Base-by-base conservation (phyloP, 805 yeast species). In the Teunomyces pallodes region DNA sequence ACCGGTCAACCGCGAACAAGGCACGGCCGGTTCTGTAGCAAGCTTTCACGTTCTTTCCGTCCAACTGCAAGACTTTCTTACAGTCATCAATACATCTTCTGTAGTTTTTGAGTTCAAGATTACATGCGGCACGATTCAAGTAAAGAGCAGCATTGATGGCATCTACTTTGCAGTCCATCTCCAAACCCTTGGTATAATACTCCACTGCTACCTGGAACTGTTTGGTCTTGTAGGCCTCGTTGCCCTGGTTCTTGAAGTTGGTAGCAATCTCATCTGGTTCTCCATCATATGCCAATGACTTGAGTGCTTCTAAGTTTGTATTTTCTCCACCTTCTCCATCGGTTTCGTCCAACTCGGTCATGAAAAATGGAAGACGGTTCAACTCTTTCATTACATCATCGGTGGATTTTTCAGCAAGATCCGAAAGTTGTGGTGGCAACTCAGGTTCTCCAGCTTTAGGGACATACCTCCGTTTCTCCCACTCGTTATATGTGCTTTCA, bases 211-310 rank as follows among this genome's bases (percentile, higher is more conserved):
- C 81, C 47, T 80, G 77, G 67, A 79, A 94, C 57, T 84, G 81
- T 57, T 85, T 88, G 8, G 72, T 71, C 62, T 81, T 84, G 69
- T 77, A 94, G 49, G 87, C 79, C 12, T 90, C 97, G 64, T 95
- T 94, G 5, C 99, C 99, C 62, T 92, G 97, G 51, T 80, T 84
- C 54, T 90, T 90, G 72, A 91, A 94, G 60, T 90, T 91, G 20
- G 81, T 76, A 3, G 97, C 97, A 31, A 90, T 74, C 60, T 94
- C 99, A 58, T 86, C 84, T 0, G 97, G 97, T 53, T 90, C 96
- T 40, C 98, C 99, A 43, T 94, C 99, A 61, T 89, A 90, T 0
- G 95, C 96, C 56, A 94, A 72, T 4, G 96, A 92, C 61, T 85
- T 86, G 48, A 94, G 75, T 0, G 99, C 99, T 61, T 92, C 98